Percentiles rank a stretch among this genome's conserved stretches.
phyloP scores from a whole-genome alignment of 352 stramenopile genomes.

The Globisporangium paddicum region DNA sequence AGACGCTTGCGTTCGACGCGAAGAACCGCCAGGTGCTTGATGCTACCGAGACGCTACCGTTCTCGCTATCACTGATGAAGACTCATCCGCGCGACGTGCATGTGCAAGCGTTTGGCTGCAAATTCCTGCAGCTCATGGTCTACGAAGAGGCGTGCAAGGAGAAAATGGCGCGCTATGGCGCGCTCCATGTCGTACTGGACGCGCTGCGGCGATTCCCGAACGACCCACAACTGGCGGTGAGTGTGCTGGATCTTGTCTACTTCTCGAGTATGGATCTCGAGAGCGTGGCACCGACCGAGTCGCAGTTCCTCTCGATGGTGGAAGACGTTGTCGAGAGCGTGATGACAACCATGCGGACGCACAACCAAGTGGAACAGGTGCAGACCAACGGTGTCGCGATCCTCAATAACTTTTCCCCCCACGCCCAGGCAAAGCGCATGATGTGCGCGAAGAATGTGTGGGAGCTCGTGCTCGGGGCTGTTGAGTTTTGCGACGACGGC shows the following conservation, averaged over 20 bases:
- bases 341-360: slow-evolving; percentile 29
- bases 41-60: slow-evolving; percentile 20
- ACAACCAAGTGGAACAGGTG: slow-evolving; percentile 30
- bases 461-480: slow-evolving; percentile 23
- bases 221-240: slow-evolving; percentile 35
- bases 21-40: slow-evolving; percentile 31
- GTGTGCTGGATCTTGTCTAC: slow-evolving; percentile 45
- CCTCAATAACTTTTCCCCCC: slow-evolving; percentile 30
- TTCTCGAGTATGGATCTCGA: slow-evolving; percentile 51
- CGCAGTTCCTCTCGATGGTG: slow-evolving; percentile 5
- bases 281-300: slow-evolving; percentile 8
- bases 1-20: slow-evolving; percentile 39
- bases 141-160: slow-evolving; percentile 55
- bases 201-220: slow-evolving; percentile 29
- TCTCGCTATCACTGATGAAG: slow-evolving; percentile 33
- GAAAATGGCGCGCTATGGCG: slow-evolving; percentile 25
- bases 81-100: slow-evolving; percentile 18
- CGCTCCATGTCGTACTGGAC: slow-evolving; percentile 27
- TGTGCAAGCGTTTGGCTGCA: slow-evolving; percentile 48
- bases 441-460: slow-evolving; percentile 19
- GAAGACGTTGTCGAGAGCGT: slow-evolving; percentile 20
- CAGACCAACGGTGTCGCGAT: slow-evolving; percentile 50
- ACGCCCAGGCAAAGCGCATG: slow-evolving; percentile 25
- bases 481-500: slow-evolving; percentile 12
- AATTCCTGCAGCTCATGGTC: slow-evolving; percentile 66